Evolutionary conservation across 2,329 filamentous ascomycete genomes (phyloP).

Genomic region (Ophiostoma novo-ulmi): DNA sequence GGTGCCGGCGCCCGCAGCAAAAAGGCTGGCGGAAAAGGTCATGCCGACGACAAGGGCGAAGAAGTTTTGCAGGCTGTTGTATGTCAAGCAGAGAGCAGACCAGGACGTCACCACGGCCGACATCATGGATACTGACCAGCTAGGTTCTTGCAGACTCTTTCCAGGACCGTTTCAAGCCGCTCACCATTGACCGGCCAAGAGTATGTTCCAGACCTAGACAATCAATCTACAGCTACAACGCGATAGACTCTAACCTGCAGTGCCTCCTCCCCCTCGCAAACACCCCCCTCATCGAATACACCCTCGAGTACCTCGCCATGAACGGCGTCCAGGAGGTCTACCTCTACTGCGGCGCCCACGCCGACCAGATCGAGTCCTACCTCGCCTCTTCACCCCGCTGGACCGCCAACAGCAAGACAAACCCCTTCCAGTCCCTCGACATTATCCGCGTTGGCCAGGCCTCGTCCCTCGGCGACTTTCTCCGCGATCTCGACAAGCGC

Average conservation of each 20-base stretch:
- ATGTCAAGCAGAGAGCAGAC: conserved; percentile 31
- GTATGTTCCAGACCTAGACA: conserved; percentile 45
- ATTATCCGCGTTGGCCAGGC: conserved; percentile 81
- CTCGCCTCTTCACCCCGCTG: conserved; percentile 69
- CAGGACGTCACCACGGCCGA: neutral
- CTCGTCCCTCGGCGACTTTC: conserved; percentile 83
- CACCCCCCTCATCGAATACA: conserved; percentile 93
- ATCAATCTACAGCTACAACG: neutral
- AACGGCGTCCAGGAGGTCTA: conserved; percentile 92
- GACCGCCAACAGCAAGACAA: conserved; percentile 52
- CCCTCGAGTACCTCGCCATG: conserved; percentile 90
- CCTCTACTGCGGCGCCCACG: conserved; percentile 84
- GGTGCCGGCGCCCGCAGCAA: conserved; percentile 35
- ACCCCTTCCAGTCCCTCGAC: conserved; percentile 71
- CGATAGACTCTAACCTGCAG: conserved; percentile 40
- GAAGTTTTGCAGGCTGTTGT: conserved; percentile 55
- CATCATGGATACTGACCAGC: neutral
- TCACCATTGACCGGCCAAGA: conserved; percentile 82
- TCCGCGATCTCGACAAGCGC: conserved; percentile 86
- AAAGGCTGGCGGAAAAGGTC: conserved; percentile 50
- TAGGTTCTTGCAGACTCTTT: conserved; percentile 82
- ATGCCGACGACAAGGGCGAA: conserved; percentile 51
- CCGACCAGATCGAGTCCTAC: conserved; percentile 80
- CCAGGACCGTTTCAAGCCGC: conserved; percentile 84
- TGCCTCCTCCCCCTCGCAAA: conserved; percentile 92